A percentile compares a stretch with the other conserved stretches of the same genome.
These are phyloP conservation scores for Avicennia marina DNA, from an alignment of 257 asterid species.

Conservation along the genomic window DNA sequence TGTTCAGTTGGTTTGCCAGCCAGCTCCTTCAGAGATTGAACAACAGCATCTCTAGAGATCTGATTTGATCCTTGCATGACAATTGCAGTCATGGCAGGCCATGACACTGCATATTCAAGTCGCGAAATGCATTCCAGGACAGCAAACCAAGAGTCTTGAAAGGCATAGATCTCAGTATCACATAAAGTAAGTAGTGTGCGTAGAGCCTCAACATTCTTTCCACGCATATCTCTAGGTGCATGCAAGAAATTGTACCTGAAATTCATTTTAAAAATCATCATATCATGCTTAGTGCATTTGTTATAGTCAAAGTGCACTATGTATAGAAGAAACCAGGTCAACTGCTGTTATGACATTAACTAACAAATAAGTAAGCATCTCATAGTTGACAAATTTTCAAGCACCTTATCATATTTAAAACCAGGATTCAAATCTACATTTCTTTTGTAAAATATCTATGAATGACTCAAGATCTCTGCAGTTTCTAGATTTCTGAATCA, in stretches of 20 bases:
- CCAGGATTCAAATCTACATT: too few relatives aligned
- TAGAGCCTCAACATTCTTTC: constrained; percentile 94
- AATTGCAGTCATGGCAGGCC: constrained; percentile 87
- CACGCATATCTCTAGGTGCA: constrained; percentile 96
- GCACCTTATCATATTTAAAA: too few relatives aligned
- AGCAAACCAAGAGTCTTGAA: constrained; percentile 98
- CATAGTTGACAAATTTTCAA: too few relatives aligned
- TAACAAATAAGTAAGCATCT: background rate
- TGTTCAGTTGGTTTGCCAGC: constrained; percentile 91
- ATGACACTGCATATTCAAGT: constrained; percentile 86
- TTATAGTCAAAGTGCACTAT: background rate
- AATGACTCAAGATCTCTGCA: too few relatives aligned
- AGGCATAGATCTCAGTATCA: constrained; percentile 82
- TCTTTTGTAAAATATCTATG: too few relatives aligned
- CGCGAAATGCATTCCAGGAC: constrained; percentile 94
- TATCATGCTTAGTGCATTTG: constrained; percentile 11
- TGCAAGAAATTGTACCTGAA: constrained; percentile 92
- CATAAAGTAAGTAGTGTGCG: constrained; percentile 81
- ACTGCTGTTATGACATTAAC: constrained; percentile 11
- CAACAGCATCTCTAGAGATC: constrained; percentile 82
- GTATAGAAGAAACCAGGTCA: constrained; percentile 6
- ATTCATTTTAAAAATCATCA: constrained; percentile 25
- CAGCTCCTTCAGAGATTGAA: constrained; percentile 90
- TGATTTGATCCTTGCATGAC: constrained; percentile 99
- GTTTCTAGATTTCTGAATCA: too few relatives aligned